A percentile compares a stretch with the other conserved stretches of the same genome.
These are phyloP conservation scores for Saccharomyces pastorianus DNA, from an alignment of 1,139 yeast genomes.

Conservation along the genomic window DNA sequence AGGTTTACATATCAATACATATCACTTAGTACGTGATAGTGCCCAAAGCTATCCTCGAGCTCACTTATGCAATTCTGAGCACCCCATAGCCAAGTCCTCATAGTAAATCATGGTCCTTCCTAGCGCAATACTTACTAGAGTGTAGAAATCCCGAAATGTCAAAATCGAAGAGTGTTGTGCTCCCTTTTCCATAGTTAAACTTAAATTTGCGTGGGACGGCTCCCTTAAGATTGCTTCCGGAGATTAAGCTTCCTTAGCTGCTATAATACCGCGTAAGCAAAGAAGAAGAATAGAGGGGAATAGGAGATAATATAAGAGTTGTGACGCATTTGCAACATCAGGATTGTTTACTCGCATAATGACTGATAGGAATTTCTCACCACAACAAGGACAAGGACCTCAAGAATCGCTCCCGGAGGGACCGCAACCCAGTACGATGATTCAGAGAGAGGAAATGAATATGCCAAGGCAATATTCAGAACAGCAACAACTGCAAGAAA, in stretches of 20 bases:
- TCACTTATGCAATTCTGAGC: not conserved
- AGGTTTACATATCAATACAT: not conserved
- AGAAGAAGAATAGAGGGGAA: not conserved
- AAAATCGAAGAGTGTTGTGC: not conserved
- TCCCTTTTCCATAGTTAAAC: not conserved
- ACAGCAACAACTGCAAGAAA: constrained; percentile 5
- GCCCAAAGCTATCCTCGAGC: not conserved
- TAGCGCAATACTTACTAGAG: not conserved
- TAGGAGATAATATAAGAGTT: not conserved
- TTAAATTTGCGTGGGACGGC: not conserved
- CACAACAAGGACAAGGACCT: not conserved
- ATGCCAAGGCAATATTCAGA: not conserved
- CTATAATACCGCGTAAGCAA: not conserved
- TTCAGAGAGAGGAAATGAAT: not conserved
- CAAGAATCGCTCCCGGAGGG: not conserved
- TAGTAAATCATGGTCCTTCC: not conserved
- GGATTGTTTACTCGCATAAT: not conserved
- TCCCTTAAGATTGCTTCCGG: not conserved
- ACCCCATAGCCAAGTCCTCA: not conserved
- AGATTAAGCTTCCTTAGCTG: not conserved
- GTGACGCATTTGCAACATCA: not conserved
- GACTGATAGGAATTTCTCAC: not conserved
- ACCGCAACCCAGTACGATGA: not conserved
- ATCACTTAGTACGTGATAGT: not conserved
- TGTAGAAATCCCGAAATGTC: not conserved